Base-by-base conservation (phyloP, 768 basidiomycete genomes). In the Tricholoma sp. region DNA sequence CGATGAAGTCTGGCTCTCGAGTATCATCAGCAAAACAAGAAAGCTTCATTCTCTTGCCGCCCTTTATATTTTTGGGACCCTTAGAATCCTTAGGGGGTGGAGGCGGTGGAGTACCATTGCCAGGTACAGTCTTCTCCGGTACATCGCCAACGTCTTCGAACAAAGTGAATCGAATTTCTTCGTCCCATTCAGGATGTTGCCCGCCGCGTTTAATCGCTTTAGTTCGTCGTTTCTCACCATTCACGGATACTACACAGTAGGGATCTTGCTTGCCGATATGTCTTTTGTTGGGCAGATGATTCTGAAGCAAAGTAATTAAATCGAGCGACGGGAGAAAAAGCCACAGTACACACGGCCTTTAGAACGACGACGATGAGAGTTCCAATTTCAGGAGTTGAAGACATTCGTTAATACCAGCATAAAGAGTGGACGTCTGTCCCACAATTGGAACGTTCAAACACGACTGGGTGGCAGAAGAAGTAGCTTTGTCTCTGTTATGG, bases 171-270 rank as follows among this genome's bases (percentile, higher is more conserved):
- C 97, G 87, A 66, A 98, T 78, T 73, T 99, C 97, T 65, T 97
- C 94, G 68, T 99, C 97, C 95, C 97, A 99, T 73, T 94, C 94
- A 5, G 97, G 97, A 71, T 97, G 94, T 70, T 99, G 97, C 16
- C 97, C 97, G 51, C 97, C 97, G 29, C 93, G 88, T 69, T 91
- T 95, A 70, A 98, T 88, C n/a, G 93, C 85, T 70, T 89, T 92
- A 4, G 96, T 98, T 52, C 91, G 81, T 57, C 86, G 83, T 66
- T 86, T 94, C 71, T 94, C 88, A 51, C 85, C 85, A 67, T 91
- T 88, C 53, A 94, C 76, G 3, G 79, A 76, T 22, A 96, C 81
- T 21, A 85, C 74, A 63, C 94, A 97, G 72, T 96, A 99, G 0
- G 97, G 97, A 70, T 98, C 94, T 72, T 98, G 97, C 74, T 99